These are phyloP conservation scores for Kwoniella dejecticola DNA, from an alignment of 768 basidiomycete genomes.

Conservation along the genomic window DNA sequence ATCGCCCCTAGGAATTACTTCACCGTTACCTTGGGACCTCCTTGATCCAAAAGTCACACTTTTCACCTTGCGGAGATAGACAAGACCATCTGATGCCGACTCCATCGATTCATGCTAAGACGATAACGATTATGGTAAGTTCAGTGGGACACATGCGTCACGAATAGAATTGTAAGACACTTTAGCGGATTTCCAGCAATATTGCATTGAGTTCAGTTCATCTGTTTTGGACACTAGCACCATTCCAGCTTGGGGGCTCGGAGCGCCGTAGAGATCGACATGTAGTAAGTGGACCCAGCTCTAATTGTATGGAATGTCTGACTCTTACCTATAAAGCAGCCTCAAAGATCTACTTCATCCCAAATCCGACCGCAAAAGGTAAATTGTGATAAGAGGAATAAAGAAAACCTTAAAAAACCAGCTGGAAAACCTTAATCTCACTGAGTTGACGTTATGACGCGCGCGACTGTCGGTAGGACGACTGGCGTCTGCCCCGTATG, in stretches of 20 bases:
- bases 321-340: background rate
- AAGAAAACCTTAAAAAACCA: slow-evolving; percentile 1
- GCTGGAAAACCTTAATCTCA: background rate
- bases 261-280: slow-evolving; percentile 1
- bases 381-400: background rate
- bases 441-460: slow-evolving; percentile 10
- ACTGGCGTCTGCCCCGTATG: background rate
- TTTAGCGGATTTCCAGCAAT: slow-evolving; percentile 7
- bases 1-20: slow-evolving; percentile 14
- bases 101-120: background rate
- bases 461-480: background rate
- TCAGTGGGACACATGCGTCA: background rate
- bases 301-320: background rate
- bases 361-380: slow-evolving; percentile 4
- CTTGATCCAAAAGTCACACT: too few relatives aligned
- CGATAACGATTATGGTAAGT: too few relatives aligned
- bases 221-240: slow-evolving; percentile 3
- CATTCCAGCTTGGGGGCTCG: background rate
- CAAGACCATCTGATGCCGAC: background rate
- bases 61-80: background rate
- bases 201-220: background rate
- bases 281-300: too few relatives aligned
- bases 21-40: slow-evolving; percentile 18
- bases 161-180: background rate
- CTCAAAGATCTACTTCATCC: background rate